Base-by-base conservation (phyloP, 2,329 filamentous ascomycete species). In the Seiridium unicorne region DNA sequence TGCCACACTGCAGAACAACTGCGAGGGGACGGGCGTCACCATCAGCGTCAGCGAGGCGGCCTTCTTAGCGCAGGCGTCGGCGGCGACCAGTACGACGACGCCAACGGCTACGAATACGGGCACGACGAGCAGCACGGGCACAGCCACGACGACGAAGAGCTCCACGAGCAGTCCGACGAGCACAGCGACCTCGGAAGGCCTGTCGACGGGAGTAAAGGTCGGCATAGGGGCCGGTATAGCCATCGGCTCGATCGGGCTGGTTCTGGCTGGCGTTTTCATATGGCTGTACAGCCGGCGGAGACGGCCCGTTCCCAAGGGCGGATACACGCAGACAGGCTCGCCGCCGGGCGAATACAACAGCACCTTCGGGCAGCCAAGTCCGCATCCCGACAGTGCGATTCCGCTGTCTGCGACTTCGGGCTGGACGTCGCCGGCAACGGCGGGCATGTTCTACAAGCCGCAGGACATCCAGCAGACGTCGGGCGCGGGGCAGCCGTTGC, bases 1-100 rank as follows among this genome's bases (percentile, higher is more conserved):
- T 64, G 65, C 70, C 5, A 79, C 70, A 3, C 76, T 85, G 73
- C 61, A 66, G 3, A 65, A 65, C 11, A 79, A 80, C 9, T 85
- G 83, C 65, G 64, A 68, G 2, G 68, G 73, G 32, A 81, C 79
- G 0, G 68, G 73, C 3, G 81, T 80, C 6, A 77, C 77, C 0
- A 67, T 85, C 26, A 68, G 66, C 34, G 66, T 85, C 0, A 71
- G 71, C 13, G 70, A 79, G 65, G 64, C 70, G 32, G 72, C 77
- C 26, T 84, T 81, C 62, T 58, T 81, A 59, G 67, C 68, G 0
- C 70, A 71, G 9, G 76, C 69, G 44, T 36, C 49, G 48, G 58
- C 66, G 8, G 51, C 60, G 6, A 63, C 67, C 1, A 64, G 56
- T 2, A 55, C 66, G 0, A 61, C 63, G 1, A 47, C 65, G 3